Evolutionary conservation across 106 monocot species (phyloP).

Genomic region (Dioscorea dumetorum): DNA sequence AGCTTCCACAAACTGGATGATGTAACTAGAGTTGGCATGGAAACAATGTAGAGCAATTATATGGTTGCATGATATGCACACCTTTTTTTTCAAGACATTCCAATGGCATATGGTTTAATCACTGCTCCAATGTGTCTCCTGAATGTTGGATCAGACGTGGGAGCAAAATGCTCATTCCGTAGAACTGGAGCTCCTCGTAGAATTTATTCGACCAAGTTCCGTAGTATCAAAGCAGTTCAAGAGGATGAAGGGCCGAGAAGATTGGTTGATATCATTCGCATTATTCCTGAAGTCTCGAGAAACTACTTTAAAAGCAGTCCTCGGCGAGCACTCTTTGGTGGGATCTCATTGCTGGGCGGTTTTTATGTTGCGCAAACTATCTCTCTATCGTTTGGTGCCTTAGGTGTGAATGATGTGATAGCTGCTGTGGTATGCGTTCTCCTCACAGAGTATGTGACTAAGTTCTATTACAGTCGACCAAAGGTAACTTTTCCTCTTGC

Average conservation of each 20-base stretch:
- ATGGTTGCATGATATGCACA: too few species aligned
- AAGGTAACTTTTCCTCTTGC: slow-evolving; percentile 88
- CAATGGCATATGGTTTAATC: slow-evolving; percentile 21
- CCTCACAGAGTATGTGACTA: slow-evolving; percentile 77
- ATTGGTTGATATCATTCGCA: slow-evolving; percentile 71
- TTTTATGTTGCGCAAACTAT: slow-evolving; percentile 98
- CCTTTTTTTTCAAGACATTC: slow-evolving; percentile 2
- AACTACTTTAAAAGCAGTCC: slow-evolving; percentile 81
- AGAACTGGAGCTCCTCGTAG: slow-evolving; percentile 7
- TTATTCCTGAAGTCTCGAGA: slow-evolving; percentile 68
- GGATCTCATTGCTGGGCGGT: slow-evolving; percentile 85
- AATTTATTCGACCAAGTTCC: slow-evolving; percentile 11
- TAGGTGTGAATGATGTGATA: slow-evolving; percentile 95
- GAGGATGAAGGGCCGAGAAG: slow-evolving; percentile 58
- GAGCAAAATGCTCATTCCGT: not conserved
- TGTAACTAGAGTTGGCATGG: too few species aligned
- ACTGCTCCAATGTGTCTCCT: not conserved
- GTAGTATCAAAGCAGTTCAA: slow-evolving; percentile 56
- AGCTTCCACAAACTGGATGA: too few species aligned
- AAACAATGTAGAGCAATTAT: too few species aligned
- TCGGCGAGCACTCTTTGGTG: slow-evolving; percentile 76
- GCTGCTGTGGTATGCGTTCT: slow-evolving; percentile 88
- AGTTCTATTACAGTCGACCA: slow-evolving; percentile 79
- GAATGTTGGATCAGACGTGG: slow-evolving; percentile 1
- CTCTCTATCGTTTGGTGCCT: slow-evolving; percentile 87